These are phyloP conservation scores for Trichoderma endophyticum DNA, from an alignment of 2,329 filamentous ascomycete genomes.

Conservation along the genomic window DNA sequence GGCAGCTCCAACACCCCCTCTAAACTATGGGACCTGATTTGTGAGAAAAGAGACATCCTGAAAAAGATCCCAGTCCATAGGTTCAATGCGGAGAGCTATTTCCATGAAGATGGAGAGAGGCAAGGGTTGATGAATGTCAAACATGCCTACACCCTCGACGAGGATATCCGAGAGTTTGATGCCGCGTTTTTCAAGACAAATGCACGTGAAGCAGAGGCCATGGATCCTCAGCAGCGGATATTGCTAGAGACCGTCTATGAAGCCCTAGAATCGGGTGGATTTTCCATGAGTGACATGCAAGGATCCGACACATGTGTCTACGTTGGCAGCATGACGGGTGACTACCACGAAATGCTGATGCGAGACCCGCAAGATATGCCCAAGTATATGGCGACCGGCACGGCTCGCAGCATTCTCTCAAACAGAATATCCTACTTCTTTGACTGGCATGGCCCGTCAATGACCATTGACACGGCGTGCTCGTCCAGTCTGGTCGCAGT, in stretches of 20 bases:
- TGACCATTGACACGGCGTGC: conserved; percentile 35
- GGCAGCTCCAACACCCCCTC: conserved; percentile 33
- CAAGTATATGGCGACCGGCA: conserved; percentile 26
- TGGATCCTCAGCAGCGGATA: conserved; percentile 44
- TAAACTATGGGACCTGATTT: conserved; percentile 34
- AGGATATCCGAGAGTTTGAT: conserved; percentile 35
- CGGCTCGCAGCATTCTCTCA: conserved; percentile 35
- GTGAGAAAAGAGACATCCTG: conserved; percentile 33
- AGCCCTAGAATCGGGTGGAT: conserved; percentile 37
- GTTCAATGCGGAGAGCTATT: conserved; percentile 27
- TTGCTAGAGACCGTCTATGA: conserved; percentile 41
- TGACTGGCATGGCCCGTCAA: conserved; percentile 27
- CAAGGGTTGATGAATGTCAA: conserved; percentile 22
- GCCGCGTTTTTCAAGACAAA: conserved; percentile 40
- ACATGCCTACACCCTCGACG: conserved; percentile 37
- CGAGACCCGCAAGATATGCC: conserved; percentile 19
- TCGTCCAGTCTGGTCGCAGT: conserved; percentile 26
- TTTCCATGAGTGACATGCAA: conserved; percentile 28
- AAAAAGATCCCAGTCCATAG: conserved; percentile 25
- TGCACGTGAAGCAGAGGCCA: conserved; percentile 36
- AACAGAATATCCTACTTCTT: conserved; percentile 26
- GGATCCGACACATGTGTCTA: conserved; percentile 27
- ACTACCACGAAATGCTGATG: conserved; percentile 20
- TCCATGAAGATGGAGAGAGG: conserved; percentile 32
- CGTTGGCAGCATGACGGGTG: conserved; percentile 25